Conservation (phyloP, 345 rosid genomes). For the Eucalyptus erythrocorys region DNA sequence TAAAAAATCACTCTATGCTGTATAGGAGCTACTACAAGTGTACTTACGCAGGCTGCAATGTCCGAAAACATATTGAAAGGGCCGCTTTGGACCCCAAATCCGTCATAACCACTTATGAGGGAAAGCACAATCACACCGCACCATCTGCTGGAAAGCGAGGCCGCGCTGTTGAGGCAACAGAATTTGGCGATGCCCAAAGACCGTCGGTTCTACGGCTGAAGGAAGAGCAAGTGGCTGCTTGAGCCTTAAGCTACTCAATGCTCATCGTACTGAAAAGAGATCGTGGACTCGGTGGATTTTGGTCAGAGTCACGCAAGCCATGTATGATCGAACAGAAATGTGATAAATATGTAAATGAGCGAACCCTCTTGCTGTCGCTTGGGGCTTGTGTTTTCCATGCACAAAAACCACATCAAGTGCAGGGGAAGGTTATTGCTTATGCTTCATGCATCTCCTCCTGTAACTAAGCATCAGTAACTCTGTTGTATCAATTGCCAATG, state of each 20-base stretch:
- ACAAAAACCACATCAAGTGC: background rate
- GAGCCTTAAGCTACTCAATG: background rate
- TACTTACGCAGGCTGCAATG: conserved; percentile 76
- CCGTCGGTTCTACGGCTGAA: conserved; percentile 61
- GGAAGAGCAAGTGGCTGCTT: conserved; percentile 55
- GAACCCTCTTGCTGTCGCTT: background rate
- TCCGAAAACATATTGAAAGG: conserved; percentile 93
- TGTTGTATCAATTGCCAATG: background rate
- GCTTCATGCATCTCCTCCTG: background rate
- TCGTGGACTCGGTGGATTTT: background rate
- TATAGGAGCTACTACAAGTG: conserved; percentile 54
- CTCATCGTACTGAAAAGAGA: background rate
- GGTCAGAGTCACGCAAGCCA: background rate
- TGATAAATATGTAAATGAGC: background rate
- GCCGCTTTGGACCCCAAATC: conserved; percentile 85
- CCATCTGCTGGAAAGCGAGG: conserved; percentile 69
- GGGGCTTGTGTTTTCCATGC: background rate
- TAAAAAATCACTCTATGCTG: background rate
- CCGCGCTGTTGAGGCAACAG: conserved; percentile 23
- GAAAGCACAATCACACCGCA: conserved; percentile 82
- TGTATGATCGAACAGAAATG: background rate
- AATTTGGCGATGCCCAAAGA: conserved; percentile 34
- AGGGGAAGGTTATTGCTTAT: background rate
- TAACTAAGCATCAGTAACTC: background rate
- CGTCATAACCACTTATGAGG: conserved; percentile 91